Evolutionary conservation across 1,139 yeast species (phyloP), one percentile per base, ranked within the genome.

Genomic region (Yamadazyma dendronema): DNA sequence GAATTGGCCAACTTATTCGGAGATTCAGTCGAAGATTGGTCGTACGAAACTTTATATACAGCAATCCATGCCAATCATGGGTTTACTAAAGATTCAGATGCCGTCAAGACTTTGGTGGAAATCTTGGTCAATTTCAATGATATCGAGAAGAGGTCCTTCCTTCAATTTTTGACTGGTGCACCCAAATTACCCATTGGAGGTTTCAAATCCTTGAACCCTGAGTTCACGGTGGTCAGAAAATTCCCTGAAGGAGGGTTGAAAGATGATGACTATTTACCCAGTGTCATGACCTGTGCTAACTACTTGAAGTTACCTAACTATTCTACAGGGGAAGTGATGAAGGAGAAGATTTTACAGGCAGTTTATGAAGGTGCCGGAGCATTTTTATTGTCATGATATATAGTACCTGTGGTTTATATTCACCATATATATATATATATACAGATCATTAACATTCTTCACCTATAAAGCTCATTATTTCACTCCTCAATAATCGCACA

Each of bases 201-300:
- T 0, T 92, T 92, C 66, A 84, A 83, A 51, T 76, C 87, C 1
- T 67, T 92, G 40, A 72, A 77, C 34, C 98, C 98, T 0, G 84
- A 78, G 37, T 74, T 92, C 38, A 92, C 97, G 0, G 92, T 92
- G 31, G 98, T 92, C 2, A 67, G 89, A 47, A 88, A 88, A 52
- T 81, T 75, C 38, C 76, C 84, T 8, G 96, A 90, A 42, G 80
- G 72, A 39, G 79, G 77, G 1, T 56, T 76, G 34, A 61, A 66
- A 14, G 77, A 88, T n/a, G 96, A 92, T 58, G 90, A 83, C 46
- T 89, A 84, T 52, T 67, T 92, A 41, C 98, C 98, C 2, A 88
- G 96, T 62, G 98, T 92, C 3, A 92, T 92, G 98, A 92, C 98
- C 0, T 92, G 98, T 67, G 97, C 95, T 4, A 92, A 92, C 57